Percentiles rank a stretch among this genome's conserved stretches.
Evolutionary conservation across 1,284 basidiomycete species (phyloP).

Genomic region (Cutaneotrichosporon cutaneum): DNA sequence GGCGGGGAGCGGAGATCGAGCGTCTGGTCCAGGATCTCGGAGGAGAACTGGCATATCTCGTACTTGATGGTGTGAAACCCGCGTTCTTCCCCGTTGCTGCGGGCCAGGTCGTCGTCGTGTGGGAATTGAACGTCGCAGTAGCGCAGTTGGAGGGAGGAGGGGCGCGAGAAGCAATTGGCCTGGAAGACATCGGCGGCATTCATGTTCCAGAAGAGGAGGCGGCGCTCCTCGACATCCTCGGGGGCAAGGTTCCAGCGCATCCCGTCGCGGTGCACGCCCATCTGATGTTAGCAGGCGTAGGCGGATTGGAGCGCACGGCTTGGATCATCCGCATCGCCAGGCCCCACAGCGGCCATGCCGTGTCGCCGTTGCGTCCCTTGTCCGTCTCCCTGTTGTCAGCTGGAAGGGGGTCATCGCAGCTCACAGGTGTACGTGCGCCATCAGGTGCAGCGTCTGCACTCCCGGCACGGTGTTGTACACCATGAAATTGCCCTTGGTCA

Average conservation of each 20-base stretch:
- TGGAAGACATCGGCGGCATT: constrained; percentile 28
- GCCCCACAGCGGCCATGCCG: constrained; percentile 33
- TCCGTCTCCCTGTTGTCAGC: constrained; percentile 29
- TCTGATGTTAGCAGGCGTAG: constrained; percentile 16
- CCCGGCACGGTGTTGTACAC: constrained; percentile 38
- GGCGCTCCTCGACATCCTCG: constrained; percentile 30
- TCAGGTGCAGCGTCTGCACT: constrained; percentile 35
- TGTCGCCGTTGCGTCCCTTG: constrained; percentile 23
- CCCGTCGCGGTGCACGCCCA: constrained; percentile 36
- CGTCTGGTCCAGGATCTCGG: constrained; percentile 24
- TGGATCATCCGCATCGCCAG: constrained; percentile 25
- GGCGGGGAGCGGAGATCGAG: constrained; percentile 24
- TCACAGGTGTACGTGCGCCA: constrained; percentile 27
- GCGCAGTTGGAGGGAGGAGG: constrained; percentile 19
- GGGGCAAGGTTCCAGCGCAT: constrained; percentile 26
- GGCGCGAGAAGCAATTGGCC: constrained; percentile 34
- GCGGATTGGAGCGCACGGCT: constrained; percentile 9
- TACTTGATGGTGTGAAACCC: constrained; percentile 33
- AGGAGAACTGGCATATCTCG: constrained; percentile 17
- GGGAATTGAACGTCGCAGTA: constrained; percentile 15
- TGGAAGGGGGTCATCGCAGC: neutral
- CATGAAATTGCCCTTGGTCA: constrained; percentile 38
- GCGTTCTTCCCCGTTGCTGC: constrained; percentile 11
- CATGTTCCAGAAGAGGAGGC: constrained; percentile 27
- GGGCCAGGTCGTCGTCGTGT: constrained; percentile 5